A percentile compares a stretch with the other conserved stretches of the same genome.
phyloP scores from a whole-genome alignment of 2,329 filamentous ascomycete species.

The Ophiosphaerella narmari region DNA sequence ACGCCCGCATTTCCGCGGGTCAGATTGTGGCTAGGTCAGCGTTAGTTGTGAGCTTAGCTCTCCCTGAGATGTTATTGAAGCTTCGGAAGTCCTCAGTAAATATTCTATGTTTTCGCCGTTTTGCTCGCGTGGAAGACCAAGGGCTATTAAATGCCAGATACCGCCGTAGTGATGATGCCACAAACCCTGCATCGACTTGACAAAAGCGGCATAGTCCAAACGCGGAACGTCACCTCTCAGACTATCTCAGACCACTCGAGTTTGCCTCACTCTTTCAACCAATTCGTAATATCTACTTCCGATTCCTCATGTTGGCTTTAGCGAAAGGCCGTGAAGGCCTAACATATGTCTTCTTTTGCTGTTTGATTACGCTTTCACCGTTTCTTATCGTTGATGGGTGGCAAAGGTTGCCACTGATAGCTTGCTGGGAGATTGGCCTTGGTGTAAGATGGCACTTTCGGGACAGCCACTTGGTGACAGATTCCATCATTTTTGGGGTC shows the following conservation, averaged over 20 bases:
- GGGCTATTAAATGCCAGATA: too few species aligned
- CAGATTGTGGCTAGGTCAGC: too few species aligned
- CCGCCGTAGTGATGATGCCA: not conserved
- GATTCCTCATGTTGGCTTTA: slow-evolving; percentile 17
- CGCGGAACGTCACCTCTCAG: not conserved
- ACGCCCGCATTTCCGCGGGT: too few species aligned
- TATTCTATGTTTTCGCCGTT: too few species aligned
- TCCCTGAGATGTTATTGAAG: too few species aligned
- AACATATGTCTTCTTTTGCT: slow-evolving; percentile 7
- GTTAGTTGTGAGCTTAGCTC: too few species aligned
- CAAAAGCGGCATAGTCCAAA: slow-evolving; percentile 25
- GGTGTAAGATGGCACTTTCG: slow-evolving; percentile 17
- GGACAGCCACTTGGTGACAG: slow-evolving; percentile 26
- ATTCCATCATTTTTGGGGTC: slow-evolving; percentile 22
- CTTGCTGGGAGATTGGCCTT: slow-evolving; percentile 25
- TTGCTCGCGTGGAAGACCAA: too few species aligned
- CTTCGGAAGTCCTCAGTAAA: too few species aligned
- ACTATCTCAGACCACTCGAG: not conserved
- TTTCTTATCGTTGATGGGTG: slow-evolving; percentile 8
- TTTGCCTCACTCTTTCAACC: slow-evolving; percentile 4
- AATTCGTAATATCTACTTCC: slow-evolving; percentile 2
- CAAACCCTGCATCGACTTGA: slow-evolving; percentile 21
- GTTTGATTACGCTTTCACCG: slow-evolving; percentile 6
- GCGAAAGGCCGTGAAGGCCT: slow-evolving; percentile 13
- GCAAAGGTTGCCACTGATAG: slow-evolving; percentile 23